Evolutionary conservation across 176 grass and related monocot genomes (phyloP).

Genomic region (Musa troglodytarum): DNA sequence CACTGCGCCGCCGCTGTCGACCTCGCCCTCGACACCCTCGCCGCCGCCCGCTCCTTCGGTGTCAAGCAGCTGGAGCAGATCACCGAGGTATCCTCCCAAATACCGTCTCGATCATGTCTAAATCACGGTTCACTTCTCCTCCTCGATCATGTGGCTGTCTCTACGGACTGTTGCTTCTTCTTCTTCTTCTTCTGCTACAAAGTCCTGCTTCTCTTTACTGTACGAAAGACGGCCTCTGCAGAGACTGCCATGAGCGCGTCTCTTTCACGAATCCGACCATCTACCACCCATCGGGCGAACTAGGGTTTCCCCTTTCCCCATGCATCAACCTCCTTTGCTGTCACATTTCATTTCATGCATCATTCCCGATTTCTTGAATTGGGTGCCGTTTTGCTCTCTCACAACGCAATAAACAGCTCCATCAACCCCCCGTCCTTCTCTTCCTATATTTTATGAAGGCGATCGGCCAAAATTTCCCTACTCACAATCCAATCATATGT

Average conservation of each 20-base stretch:
- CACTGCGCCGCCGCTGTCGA: slow-evolving; percentile 98
- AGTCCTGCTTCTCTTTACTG: not conserved
- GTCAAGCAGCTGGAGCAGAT: slow-evolving; percentile 89
- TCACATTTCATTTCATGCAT: slow-evolving; percentile 10
- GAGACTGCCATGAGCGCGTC: not conserved
- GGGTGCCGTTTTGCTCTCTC: slow-evolving; percentile 17
- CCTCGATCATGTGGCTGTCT: not conserved
- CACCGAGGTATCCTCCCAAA: slow-evolving; percentile 44
- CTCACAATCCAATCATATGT: too few relatives aligned
- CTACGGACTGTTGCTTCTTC: not conserved
- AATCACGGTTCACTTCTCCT: too few relatives aligned
- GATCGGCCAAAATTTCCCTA: not conserved
- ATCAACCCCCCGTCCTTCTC: slow-evolving; percentile 10
- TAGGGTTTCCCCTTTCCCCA: not conserved
- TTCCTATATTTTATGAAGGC: slow-evolving; percentile 42
- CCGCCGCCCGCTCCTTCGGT: slow-evolving; percentile 76
- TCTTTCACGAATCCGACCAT: not conserved
- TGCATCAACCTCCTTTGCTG: too few relatives aligned
- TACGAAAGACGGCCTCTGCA: not conserved
- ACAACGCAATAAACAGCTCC: not conserved
- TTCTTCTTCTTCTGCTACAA: not conserved
- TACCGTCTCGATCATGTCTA: too few relatives aligned
- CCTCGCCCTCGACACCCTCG: slow-evolving; percentile 82
- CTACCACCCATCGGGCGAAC: too few relatives aligned
- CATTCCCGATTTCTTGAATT: slow-evolving; percentile 45